Percentiles rank a stretch among this genome's conserved stretches.
Evolutionary conservation across 2,329 filamentous ascomycete genomes (phyloP).

Genomic region (Diaporthe citri): DNA sequence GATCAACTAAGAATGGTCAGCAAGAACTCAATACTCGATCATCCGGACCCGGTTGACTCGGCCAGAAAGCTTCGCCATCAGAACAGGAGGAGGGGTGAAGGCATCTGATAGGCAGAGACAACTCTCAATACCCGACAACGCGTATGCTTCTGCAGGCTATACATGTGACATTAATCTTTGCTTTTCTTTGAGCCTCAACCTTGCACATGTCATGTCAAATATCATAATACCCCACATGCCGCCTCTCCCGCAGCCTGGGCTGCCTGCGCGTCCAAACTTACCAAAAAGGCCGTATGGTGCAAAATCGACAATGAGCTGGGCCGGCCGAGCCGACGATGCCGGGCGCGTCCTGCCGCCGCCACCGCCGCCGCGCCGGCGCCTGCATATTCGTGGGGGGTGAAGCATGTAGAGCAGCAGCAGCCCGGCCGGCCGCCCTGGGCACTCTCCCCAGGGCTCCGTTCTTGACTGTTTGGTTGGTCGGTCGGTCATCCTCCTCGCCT

Average conservation of each 20-base stretch:
- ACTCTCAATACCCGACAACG: not conserved
- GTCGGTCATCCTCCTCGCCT: not conserved
- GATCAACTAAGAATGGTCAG: not conserved
- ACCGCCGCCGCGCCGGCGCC: not conserved
- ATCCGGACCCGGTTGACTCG: constrained; percentile 2
- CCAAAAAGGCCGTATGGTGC: not conserved
- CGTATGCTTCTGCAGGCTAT: not conserved
- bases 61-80: constrained; percentile 3
- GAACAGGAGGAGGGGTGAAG: not conserved
- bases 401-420: not conserved
- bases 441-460: not conserved
- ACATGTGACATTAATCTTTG: not conserved
- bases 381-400: not conserved
- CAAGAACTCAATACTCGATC: constrained; percentile 18
- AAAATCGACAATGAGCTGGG: not conserved
- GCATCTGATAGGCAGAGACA: not conserved
- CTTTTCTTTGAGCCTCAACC: constrained; percentile 18
- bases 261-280: not conserved
- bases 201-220: constrained; percentile 12
- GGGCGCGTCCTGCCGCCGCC: not conserved
- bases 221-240: constrained; percentile 3
- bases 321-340: constrained; percentile 11
- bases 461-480: not conserved
- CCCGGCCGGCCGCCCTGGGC: not conserved
- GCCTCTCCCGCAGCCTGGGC: not conserved